These are phyloP conservation scores for Boletus barrowsii DNA, from an alignment of 768 basidiomycete species.

Conservation along the genomic window DNA sequence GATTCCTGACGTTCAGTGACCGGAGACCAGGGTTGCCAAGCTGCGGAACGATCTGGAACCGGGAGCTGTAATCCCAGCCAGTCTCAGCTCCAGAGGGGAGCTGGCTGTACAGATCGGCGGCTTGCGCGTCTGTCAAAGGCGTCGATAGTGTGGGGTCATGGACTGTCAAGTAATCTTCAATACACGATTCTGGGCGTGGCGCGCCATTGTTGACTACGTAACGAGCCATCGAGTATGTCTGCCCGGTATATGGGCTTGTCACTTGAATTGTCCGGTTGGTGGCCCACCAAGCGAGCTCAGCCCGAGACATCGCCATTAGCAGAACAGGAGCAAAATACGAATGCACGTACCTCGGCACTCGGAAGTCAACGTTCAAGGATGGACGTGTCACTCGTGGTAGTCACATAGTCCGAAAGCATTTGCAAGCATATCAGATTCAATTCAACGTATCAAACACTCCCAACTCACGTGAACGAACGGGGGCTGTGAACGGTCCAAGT, in stretches of 20 bases:
- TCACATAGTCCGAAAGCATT: constrained; percentile 87
- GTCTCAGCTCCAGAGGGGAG: constrained; percentile 54
- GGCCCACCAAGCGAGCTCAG: constrained; percentile 82
- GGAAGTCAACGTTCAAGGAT: constrained; percentile 82
- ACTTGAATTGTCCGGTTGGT: constrained; percentile 68
- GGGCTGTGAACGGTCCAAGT: constrained; percentile 63
- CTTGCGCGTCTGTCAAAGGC: constrained; percentile 57
- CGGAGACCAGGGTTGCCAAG: constrained; percentile 54
- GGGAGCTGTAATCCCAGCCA: constrained; percentile 30
- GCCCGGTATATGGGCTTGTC: constrained; percentile 66
- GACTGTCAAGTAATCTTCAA: constrained; percentile 76
- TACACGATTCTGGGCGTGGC: constrained; percentile 84
- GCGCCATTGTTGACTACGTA: constrained; percentile 82
- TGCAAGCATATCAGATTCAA: constrained; percentile 24
- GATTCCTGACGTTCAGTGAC: constrained; percentile 65
- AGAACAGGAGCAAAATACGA: background rate
- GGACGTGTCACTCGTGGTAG: constrained; percentile 63
- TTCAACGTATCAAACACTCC: background rate
- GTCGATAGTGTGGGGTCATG: constrained; percentile 51
- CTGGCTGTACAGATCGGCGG: constrained; percentile 74
- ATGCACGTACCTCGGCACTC: constrained; percentile 61
- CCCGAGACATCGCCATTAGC: constrained; percentile 35
- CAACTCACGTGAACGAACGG: constrained; percentile 64
- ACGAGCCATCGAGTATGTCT: constrained; percentile 61
- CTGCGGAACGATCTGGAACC: constrained; percentile 40